A percentile compares a stretch with the other conserved stretches of the same genome.
phyloP scores from a whole-genome alignment of 148 eudicot species.

The Agrostemma githago region DNA sequence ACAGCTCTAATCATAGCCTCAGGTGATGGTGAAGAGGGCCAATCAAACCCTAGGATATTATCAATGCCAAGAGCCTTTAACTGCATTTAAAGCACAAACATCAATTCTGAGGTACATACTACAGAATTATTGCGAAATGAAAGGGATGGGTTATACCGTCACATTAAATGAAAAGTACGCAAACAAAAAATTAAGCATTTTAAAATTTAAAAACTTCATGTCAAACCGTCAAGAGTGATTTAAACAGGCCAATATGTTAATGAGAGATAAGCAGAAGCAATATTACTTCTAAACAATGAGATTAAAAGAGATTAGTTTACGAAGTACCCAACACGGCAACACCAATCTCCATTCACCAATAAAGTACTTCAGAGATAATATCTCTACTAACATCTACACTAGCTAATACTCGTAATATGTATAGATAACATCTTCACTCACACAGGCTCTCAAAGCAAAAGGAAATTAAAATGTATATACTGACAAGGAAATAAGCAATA shows the following conservation, averaged over 20 bases:
- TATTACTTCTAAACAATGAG: not conserved
- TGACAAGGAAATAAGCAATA: slow-evolving; percentile 9
- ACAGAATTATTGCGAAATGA: not conserved
- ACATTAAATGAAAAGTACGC: not conserved
- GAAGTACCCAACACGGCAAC: not conserved
- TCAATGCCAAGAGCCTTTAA: slow-evolving; percentile 94
- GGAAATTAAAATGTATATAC: not conserved
- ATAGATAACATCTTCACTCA: not conserved
- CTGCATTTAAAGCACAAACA: slow-evolving; percentile 35
- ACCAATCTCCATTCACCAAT: not conserved
- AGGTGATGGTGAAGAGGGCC: slow-evolving; percentile 97
- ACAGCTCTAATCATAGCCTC: slow-evolving; percentile 97
- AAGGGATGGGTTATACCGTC: not conserved
- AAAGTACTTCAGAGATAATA: not conserved
- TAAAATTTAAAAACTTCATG: not conserved
- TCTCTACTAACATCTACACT: not conserved
- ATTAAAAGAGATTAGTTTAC: not conserved
- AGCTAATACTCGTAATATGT: too few relatives aligned
- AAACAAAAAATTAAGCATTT: not conserved
- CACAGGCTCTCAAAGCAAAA: not conserved
- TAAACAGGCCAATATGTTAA: not conserved
- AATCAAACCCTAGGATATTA: slow-evolving; percentile 91
- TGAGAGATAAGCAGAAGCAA: not conserved
- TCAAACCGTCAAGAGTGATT: not conserved
- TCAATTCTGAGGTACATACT: not conserved